Evolutionary conservation across 306 rosid species (phyloP), one percentile per base, ranked within the genome.

Genomic region (Dryas alaskensis): DNA sequence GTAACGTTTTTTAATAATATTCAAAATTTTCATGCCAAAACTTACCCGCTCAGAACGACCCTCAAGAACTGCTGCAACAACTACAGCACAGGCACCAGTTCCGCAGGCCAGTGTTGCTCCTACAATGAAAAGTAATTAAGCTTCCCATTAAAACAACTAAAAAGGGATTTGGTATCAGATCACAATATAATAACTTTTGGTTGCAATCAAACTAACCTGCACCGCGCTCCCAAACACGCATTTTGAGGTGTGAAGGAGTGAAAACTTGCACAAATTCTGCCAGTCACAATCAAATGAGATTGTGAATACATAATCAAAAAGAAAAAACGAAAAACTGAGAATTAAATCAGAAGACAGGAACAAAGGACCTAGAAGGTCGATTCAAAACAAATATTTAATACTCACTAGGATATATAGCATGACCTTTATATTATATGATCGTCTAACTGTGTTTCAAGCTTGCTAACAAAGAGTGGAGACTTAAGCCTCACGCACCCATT

Each of bases 141-240:
- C 37, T 60, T 68, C 65, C 27, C 10, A 44, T 2, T 48, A 43
- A 5, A 67, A 42, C 9, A 12, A 46, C 39, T 10, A 12, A 67
- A 17, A 25, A 19, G 2, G 9, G 62, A 52, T 9, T 45, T 1
- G 17, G 25, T 43, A 71, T 48, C 6, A 0, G 42, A 39, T 44
- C 54, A 39, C 3, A 63, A 51, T 9, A 16, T 12, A 50, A 50
- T 51, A 3, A 57, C 16, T 60, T 6, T 44, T 37, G n/a, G 55
- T 25, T 11, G 17, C 39, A 19, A 8, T 6, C 65, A 77, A 58
- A 76, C 90, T 55, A 72, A 94, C 99, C 99, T 87, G 95, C 97
- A 16, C 97, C 97, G 31, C 97, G 95, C 88, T 89, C 99, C 99
- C 99, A 89, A 72, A 92, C 99, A 73, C 95, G 89, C 97, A 94